Conservation (phyloP, 176 grass and related monocot genomes). For the Leersia perrieri region DNA sequence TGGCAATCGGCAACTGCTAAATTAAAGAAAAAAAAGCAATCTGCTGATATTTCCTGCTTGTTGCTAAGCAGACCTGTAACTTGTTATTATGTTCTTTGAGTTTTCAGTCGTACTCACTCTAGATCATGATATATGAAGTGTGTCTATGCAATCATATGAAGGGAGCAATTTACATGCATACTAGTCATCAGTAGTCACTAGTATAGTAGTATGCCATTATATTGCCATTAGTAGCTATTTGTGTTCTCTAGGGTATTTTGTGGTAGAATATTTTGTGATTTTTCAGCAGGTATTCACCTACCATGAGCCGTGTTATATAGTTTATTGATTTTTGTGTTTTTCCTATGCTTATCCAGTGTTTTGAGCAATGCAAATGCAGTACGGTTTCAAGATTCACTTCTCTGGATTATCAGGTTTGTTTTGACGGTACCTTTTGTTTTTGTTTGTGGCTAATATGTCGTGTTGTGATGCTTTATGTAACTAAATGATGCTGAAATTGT, state of each 20-base stretch:
- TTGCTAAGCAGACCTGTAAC: neutral
- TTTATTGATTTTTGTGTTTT: constrained; percentile 20
- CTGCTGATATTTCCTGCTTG: neutral
- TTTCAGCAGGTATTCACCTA: neutral
- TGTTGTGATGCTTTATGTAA: neutral
- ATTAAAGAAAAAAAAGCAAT: constrained; percentile 14
- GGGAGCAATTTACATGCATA: neutral
- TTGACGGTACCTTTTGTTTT: constrained; percentile 5
- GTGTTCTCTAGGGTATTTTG: constrained; percentile 14
- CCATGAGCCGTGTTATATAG: neutral
- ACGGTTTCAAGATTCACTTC: constrained; percentile 70
- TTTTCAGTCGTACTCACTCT: neutral
- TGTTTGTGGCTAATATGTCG: constrained; percentile 7
- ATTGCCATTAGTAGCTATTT: constrained; percentile 4
- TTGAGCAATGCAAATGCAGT: constrained; percentile 65
- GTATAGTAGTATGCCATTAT: neutral
- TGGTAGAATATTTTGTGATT: constrained; percentile 17
- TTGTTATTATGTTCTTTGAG: constrained; percentile 6
- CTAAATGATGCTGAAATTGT: constrained; percentile 12
- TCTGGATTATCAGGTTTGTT: constrained; percentile 83
- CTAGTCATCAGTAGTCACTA: neutral
- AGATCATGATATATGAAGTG: neutral
- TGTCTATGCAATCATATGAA: too few relatives aligned
- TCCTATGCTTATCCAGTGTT: constrained; percentile 48
- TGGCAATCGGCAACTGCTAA: neutral